Evolutionary conservation across 2,329 filamentous ascomycete species (phyloP), one percentile per base, ranked within the genome.

Genomic region (Calonectria leucothoes): DNA sequence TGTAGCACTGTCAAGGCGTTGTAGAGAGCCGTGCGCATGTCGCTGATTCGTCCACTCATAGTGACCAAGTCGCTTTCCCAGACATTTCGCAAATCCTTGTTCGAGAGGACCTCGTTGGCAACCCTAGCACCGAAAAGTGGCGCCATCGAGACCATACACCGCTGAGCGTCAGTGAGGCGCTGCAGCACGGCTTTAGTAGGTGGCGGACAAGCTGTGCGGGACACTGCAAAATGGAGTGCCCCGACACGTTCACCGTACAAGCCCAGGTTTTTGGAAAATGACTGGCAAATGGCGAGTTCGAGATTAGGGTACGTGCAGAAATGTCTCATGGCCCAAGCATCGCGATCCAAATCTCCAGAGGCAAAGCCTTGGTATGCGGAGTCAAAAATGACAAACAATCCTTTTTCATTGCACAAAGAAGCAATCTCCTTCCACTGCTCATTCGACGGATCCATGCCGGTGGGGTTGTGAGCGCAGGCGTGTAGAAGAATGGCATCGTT

Each of bases 401-500:
- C 64, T 65, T 78, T 82, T 31, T 75, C 67, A 67, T 82, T 74
- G 73, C 80, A 83, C 3, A 85, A 17, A 23, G 80, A 75, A 2
- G 82, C 84, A 33, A 86, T 76, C 1, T 64, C 42, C 27, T 74
- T 70, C 84, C 84, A 86, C 72, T 86, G 82, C 4, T 82, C 80
- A 37, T 74, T 75, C 1, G 79, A 78, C 0, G 80, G 82, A 67
- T 86, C 85, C 4, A 82, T 49, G 15, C 85, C 85, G 0, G 84
- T 86, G 1, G 84, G 84, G 57, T 86, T 86, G 67, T 86, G 85
- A 27, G 82, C 82, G 49, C 82, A 86, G 3, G 82, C 83, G 42
- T 86, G 84, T 8, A 86, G 77, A 8, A 86, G 66, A 29, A 85
- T 72, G 25, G 82, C 79, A 51, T 84, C 83, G 6, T 81, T 81